Base-by-base conservation (phyloP, 345 rosid species). In the Mercurialis annua region DNA sequence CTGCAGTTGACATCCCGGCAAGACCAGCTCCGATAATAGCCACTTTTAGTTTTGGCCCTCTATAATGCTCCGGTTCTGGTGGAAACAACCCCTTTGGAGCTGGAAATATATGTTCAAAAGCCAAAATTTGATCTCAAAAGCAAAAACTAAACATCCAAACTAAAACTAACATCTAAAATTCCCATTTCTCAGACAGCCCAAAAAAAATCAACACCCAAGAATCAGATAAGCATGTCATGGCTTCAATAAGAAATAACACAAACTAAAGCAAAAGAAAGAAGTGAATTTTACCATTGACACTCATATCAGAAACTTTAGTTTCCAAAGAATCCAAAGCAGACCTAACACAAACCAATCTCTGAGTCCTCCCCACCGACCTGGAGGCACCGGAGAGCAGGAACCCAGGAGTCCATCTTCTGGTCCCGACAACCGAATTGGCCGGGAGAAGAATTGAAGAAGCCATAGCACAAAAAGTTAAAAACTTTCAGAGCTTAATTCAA, bases 1-100 rank as follows among this genome's bases (percentile, higher is more conserved):
- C 92, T 16, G 99, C 99, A 48, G 97, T 94, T 11, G 99, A 91
- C 99, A 94, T 91, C 64, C 99, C 99, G 20, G 97, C 99, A 66
- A 94, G 95, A 70, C 99, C 99, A 72, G 99, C 92, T 65, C 99
- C 99, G 52, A 94, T 84, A 33, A 94, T 94, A 34, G 99, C 97
- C 72, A 94, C 97, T 81, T 94, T 94, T 72, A 94, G 80, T 87
- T 94, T 94, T 0, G 99, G 99, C 67, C 97, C 99, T 76, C 90
- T 82, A 30, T 94, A 89, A 56, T 79, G 86, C 71, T 84, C 90
- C 46, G 99, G 99, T 82, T 94, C 97, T 9, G 90, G 90, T 26
- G 95, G 99, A 84, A 91, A 94, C 79, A 94, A 72, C 43, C 96
- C 99, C 78, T 91, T 91, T 27, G 99, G 99, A 75, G 99, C 99